Evolutionary conservation across 108 stramenopile species (phyloP).

Genomic region (Conticribra guillardii): DNA sequence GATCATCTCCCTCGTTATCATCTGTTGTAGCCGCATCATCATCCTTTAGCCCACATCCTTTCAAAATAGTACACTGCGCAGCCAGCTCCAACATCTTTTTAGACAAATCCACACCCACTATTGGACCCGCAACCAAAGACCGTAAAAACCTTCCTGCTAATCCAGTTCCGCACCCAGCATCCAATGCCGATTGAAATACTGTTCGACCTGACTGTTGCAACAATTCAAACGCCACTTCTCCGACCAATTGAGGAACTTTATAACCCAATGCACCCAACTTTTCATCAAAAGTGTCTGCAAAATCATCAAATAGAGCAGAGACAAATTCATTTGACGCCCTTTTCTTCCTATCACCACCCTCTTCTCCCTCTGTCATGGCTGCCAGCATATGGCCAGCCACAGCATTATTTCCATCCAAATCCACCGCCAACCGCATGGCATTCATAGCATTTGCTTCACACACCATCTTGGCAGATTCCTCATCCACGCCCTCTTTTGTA

Average conservation of each 20-base stretch:
- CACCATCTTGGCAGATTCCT: conserved; percentile 34
- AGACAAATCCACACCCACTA: conserved; percentile 77
- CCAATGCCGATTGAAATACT: conserved; percentile 52
- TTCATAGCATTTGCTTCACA: conserved; percentile 72
- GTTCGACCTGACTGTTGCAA: conserved; percentile 19
- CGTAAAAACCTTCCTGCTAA: conserved; percentile 70
- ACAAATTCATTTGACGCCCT: conserved; percentile 79
- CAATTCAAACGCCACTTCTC: conserved; percentile 42
- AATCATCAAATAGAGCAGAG: conserved; percentile 76
- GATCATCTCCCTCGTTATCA: conserved; percentile 24
- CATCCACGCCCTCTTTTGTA: conserved; percentile 24
- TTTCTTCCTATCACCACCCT: conserved; percentile 22
- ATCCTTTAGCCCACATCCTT: conserved; percentile 60
- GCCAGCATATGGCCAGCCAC: conserved; percentile 56
- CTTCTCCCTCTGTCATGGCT: conserved; percentile 38
- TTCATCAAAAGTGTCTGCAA: conserved; percentile 79
- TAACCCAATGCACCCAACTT: conserved; percentile 66
- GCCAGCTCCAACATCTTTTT: conserved; percentile 75
- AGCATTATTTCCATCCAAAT: conserved; percentile 58
- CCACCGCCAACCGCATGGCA: conserved; percentile 62
- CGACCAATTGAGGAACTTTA: conserved; percentile 64
- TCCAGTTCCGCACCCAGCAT: conserved; percentile 84
- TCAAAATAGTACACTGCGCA: conserved; percentile 49
- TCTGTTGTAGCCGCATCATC: conserved; percentile 5
- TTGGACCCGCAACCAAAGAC: conserved; percentile 41